Conservation (phyloP, 352 stramenopile species). For the Thalassiosira mediterranea region DNA sequence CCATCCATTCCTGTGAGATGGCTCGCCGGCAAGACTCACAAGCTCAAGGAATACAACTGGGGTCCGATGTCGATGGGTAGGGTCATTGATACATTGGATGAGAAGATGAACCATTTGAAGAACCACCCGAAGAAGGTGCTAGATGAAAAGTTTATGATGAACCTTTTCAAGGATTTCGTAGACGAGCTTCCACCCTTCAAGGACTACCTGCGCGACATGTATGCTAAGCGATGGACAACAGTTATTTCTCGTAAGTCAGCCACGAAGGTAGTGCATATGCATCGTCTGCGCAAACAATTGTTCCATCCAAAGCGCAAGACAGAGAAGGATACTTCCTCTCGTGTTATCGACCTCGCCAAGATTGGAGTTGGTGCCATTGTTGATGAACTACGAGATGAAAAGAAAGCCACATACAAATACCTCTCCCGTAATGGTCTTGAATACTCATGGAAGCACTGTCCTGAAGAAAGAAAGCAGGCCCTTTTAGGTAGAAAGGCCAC, state of each 20-base stretch:
- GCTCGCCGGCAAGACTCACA: conserved; percentile 11
- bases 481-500: conserved; percentile 11
- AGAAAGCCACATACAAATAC: conserved; percentile 28
- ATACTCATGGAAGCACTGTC: conserved; percentile 3
- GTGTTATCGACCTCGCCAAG: conserved; percentile 1
- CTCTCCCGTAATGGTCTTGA: neutral
- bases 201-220: neutral
- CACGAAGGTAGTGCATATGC: conserved; percentile 2
- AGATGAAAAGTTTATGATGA: conserved; percentile 28
- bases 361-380: conserved; percentile 2
- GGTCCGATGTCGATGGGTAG: neutral
- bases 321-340: conserved; percentile 3
- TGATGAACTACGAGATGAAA: conserved; percentile 10
- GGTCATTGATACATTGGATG: conserved; percentile 15
- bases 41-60: conserved; percentile 2
- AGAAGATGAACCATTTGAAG: conserved; percentile 13
- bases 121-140: conserved; percentile 3
- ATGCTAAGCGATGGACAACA: neutral
- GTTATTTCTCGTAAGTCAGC: conserved; percentile 5
- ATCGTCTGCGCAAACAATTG: neutral
- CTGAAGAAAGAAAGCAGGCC: too few relatives aligned
- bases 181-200: neutral
- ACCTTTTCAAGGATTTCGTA: conserved; percentile 3
- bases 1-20: conserved; percentile 17
- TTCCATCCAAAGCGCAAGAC: conserved; percentile 9